Conservation (phyloP, 2,329 filamentous ascomycete species). For the Tricladium varicosporioides region DNA sequence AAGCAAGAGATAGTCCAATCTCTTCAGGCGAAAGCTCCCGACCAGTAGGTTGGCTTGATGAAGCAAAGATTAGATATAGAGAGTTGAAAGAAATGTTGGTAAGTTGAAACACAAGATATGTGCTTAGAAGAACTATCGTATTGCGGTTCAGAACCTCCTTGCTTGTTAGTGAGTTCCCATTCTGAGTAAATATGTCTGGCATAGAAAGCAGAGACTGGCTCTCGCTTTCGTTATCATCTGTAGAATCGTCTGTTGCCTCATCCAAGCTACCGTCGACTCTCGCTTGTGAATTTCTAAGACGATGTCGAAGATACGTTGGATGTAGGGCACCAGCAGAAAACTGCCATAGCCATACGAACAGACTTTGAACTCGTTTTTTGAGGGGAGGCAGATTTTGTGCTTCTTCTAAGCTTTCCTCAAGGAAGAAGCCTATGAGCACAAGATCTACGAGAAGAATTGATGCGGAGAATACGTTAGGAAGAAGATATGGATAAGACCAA, state of each 20-base stretch:
- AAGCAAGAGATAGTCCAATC: constrained; percentile 81
- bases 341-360: constrained; percentile 70
- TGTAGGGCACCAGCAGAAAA: constrained; percentile 55
- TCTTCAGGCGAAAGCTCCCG: constrained; percentile 72
- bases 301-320: constrained; percentile 55
- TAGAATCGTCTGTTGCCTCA: constrained; percentile 41
- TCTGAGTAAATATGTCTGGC: constrained; percentile 41
- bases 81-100: constrained; percentile 95
- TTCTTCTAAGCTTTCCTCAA: constrained; percentile 81
- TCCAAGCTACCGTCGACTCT: constrained; percentile 37
- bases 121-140: constrained; percentile 75
- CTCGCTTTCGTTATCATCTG: constrained; percentile 27
- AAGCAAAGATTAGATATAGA: constrained; percentile 89
- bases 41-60: constrained; percentile 71
- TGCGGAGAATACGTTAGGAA: constrained; percentile 79
- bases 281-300: constrained; percentile 30
- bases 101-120: constrained; percentile 91
- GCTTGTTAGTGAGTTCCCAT: constrained; percentile 46
- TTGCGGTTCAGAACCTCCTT: constrained; percentile 72
- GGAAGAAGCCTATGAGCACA: constrained; percentile 70
- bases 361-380: constrained; percentile 51
- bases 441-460: constrained; percentile 70
- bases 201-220: constrained; percentile 29
- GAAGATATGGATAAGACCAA: constrained; percentile 75
- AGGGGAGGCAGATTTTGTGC: constrained; percentile 60